Evolutionary conservation across 2,329 filamentous ascomycete genomes (phyloP), one percentile per base, ranked within the genome.

Genomic region (Fusarium odoratissimum): DNA sequence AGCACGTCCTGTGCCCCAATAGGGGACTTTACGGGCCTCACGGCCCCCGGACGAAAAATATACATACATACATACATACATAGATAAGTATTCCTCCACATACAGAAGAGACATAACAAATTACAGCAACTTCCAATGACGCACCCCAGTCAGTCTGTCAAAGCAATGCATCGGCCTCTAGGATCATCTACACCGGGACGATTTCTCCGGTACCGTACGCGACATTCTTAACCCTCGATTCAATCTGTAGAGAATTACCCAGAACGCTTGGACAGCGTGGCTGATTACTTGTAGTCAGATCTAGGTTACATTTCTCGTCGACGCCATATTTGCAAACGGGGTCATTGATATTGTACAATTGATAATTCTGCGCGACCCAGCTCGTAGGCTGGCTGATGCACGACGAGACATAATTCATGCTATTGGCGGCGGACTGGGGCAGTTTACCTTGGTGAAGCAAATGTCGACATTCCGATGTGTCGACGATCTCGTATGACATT

Each of bases 371-470:
- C 0, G 80, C 85, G 42, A 87, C 83, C 83, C 84, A 88, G 78
- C 80, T 86, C 71, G 79, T 76, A 16, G 79, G 73, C 54, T 83
- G 74, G 14, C 75, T 77, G 16, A 86, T 78, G 75, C 87, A 88
- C 65, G 79, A 81, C 44, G 83, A 75, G 8, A 88, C 74, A 67
- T 82, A 87, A 78, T 86, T 85, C 81, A 89, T 88, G 80, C 85
- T 86, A 82, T 88, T 89, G 68, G 86, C 77, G 3, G 86, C 87
- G 62, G 82, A 84, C 40, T 90, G 83, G 7, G 87, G 84, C 46
- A 90, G 80, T 79, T 85, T 86, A 77, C 80, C 77, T 57, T 80
- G 82, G 46, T 83, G 75, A 64, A 91, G 81, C 54, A 90, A 82
- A 73, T 82, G 77, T 35, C 77, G 75, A 79, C 88, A 90, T 56